Evolutionary conservation across 2,329 filamentous ascomycete species (phyloP).

Genomic region (Fusarium tuaranense): DNA sequence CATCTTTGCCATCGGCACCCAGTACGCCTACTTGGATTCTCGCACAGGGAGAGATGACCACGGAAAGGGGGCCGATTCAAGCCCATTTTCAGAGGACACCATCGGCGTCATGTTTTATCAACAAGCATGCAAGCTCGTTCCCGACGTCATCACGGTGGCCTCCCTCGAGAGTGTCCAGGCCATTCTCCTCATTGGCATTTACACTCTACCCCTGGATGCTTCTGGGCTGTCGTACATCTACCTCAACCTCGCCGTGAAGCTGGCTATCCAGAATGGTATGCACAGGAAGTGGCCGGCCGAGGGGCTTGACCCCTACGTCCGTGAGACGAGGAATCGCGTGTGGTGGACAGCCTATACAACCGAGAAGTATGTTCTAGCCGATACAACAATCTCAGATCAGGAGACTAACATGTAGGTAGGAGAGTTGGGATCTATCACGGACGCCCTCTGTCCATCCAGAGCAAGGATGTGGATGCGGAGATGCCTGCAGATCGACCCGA

Average conservation of each 20-base stretch:
- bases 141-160: slow-evolving; percentile 67
- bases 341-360: slow-evolving; percentile 70
- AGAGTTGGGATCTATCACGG: slow-evolving; percentile 68
- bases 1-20: slow-evolving; percentile 62
- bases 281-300: slow-evolving; percentile 63
- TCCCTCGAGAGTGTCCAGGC: slow-evolving; percentile 70
- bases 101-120: slow-evolving; percentile 68
- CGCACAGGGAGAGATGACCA: slow-evolving; percentile 34
- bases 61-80: slow-evolving; percentile 37
- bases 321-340: slow-evolving; percentile 66
- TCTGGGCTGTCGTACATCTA: slow-evolving; percentile 69
- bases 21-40: slow-evolving; percentile 62
- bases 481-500: slow-evolving; percentile 60
- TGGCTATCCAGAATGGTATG: slow-evolving; percentile 72
- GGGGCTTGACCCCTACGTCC: slow-evolving; percentile 59
- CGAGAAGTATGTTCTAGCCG: slow-evolving; percentile 58
- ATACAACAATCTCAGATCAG: neutral
- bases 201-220: slow-evolving; percentile 66
- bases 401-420: slow-evolving; percentile 47
- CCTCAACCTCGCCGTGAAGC: slow-evolving; percentile 65
- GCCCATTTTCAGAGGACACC: slow-evolving; percentile 60
- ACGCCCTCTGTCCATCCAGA: slow-evolving; percentile 64
- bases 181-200: slow-evolving; percentile 66
- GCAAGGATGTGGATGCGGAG: slow-evolving; percentile 65
- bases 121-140: slow-evolving; percentile 64